Percentiles rank a stretch among this genome's conserved stretches.
Conservation (phyloP, 768 basidiomycete genomes). For the Leucosporidium creatinivorum region DNA sequence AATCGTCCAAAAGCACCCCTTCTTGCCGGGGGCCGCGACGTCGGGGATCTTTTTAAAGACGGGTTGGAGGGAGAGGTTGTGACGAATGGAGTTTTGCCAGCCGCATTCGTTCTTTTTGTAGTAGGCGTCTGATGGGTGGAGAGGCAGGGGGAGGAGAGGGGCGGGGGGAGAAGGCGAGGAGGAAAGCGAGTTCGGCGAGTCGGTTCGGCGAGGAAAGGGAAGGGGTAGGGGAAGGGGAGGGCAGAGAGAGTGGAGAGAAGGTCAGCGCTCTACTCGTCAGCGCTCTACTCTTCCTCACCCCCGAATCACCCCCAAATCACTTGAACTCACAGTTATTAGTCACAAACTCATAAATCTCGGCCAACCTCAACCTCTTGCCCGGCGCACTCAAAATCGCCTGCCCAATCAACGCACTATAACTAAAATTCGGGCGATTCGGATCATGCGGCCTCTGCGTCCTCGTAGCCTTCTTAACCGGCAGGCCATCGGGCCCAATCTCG, state of each 20-base stretch:
- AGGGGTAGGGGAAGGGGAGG: too few relatives aligned
- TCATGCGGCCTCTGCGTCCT: slow-evolving; percentile 5
- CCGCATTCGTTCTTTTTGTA: slow-evolving; percentile 61
- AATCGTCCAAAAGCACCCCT: slow-evolving; percentile 6
- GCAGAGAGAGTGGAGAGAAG: slow-evolving; percentile 44
- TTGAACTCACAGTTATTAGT: slow-evolving; percentile 78
- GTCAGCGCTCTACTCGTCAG: too few relatives aligned
- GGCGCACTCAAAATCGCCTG: slow-evolving; percentile 81
- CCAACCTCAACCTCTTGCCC: slow-evolving; percentile 77
- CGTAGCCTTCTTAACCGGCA: background rate
- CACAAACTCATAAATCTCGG: slow-evolving; percentile 95
- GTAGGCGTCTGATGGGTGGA: background rate
- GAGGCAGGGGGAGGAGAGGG: too few relatives aligned
- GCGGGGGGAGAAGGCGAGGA: too few relatives aligned
- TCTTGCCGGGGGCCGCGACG: slow-evolving; percentile 1
- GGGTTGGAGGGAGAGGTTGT: slow-evolving; percentile 68
- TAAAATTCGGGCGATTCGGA: slow-evolving; percentile 55
- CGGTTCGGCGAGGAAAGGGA: too few relatives aligned
- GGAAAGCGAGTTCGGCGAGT: too few relatives aligned
- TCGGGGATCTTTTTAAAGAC: slow-evolving; percentile 6
- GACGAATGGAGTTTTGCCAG: slow-evolving; percentile 95
- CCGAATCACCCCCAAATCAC: too few relatives aligned
- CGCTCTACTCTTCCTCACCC: too few relatives aligned
- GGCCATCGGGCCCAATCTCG: background rate
- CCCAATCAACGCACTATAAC: slow-evolving; percentile 90